phyloP scores from a whole-genome alignment of 352 stramenopile genomes.

The Phytophthora pistaciae region DNA sequence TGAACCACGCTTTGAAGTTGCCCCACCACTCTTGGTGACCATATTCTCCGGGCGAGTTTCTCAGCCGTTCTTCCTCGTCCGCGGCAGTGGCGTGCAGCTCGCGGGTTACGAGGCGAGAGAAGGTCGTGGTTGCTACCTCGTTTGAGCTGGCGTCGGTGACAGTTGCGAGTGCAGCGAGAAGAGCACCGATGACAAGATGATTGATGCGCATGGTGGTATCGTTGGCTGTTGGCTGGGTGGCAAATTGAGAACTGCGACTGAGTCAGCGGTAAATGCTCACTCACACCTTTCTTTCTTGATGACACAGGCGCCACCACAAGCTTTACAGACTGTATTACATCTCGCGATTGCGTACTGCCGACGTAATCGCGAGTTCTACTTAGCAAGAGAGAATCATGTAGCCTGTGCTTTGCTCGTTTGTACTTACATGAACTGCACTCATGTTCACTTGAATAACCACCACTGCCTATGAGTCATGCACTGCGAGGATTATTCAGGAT shows the following conservation, averaged over 20 bases:
- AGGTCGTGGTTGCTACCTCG: background rate
- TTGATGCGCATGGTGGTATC: background rate
- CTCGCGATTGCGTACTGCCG: too few species aligned
- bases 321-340: too few species aligned
- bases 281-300: too few species aligned
- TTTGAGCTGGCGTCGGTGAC: background rate
- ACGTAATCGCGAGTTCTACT: too few species aligned
- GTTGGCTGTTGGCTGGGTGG: background rate
- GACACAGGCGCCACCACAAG: too few species aligned
- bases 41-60: background rate
- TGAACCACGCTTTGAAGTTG: background rate
- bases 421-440: too few species aligned
- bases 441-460: too few species aligned
- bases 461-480: too few species aligned
- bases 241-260: background rate
- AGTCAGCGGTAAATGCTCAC: too few species aligned
- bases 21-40: background rate
- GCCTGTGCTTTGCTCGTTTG: too few species aligned
- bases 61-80: background rate
- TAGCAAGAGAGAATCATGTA: too few species aligned
- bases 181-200: background rate
- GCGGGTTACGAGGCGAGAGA: background rate
- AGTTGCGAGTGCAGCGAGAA: background rate
- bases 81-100: background rate
- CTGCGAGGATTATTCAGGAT: too few species aligned